Evolutionary conservation across 208 protist genomes (phyloP), one percentile per base, ranked within the genome.

Genomic region (Strigomonas culicis): DNA sequence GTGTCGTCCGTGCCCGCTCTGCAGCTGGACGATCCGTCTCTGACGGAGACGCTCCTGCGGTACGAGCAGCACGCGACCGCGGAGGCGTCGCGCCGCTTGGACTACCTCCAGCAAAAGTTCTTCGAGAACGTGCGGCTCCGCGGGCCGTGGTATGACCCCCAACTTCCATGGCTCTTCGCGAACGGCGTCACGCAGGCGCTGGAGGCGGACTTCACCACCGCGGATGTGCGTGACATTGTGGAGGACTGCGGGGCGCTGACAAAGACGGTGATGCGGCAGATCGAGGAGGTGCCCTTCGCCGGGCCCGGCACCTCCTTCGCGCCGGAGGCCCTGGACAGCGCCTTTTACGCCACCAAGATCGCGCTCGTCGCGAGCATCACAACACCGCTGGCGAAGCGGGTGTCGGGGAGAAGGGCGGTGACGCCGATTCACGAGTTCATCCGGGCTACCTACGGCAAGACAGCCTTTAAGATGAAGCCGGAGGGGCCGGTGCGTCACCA

Each of bases 111-210:
- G 39, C 39, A 15, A 1, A 44, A 44, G 39, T 44, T 44, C 19
- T 44, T 44, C 13, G 39, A 44, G 39, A 6, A 44, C 13, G 15
- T 44, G 15, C 39, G 39, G 8, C 39, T 44, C 39, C 39, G 39
- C 15, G 39, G 39, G 10, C 39, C 39, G 13, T 44, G 39, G 39
- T 17, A 44, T 15, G 39, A 44, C 39, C 39, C 39, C 11, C 39
- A 44, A 3, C 39, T 44, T 44, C 39, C 39, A 15, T 44, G 39
- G 39, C 69, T 84, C 27, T 21, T 78, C 30, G 62, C 72, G 13
- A 92, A 88, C 70, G 85, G 85, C 19, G 79, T 82, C 52, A 53
- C 74, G 8, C 36, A 85, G 11, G 36, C 63, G 6, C 74, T 84
- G 53, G 67, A 77, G 52, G 68, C 72, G 13, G 56, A 57, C 46